A percentile compares a stretch with the other conserved stretches of the same genome.
Evolutionary conservation across 2,329 filamentous ascomycete species (phyloP).

Genomic region (Chrysosporium queenslandicum): DNA sequence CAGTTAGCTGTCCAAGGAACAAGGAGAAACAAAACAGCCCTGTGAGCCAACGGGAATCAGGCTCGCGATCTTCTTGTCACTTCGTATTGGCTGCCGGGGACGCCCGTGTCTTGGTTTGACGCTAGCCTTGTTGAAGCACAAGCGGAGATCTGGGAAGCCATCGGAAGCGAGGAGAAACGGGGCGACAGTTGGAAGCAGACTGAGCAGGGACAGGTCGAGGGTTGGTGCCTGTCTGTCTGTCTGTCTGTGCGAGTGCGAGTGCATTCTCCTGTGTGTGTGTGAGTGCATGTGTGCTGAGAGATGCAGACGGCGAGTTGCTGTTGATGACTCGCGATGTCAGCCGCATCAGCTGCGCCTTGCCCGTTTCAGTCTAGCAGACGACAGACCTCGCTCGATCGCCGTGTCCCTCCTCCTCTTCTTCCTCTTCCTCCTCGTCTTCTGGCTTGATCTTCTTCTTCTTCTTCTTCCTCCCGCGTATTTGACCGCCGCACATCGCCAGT

Average conservation of each 20-base stretch:
- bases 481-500: not conserved
- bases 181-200: no score
- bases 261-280: not conserved
- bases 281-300: not conserved
- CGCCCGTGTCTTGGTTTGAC: no score
- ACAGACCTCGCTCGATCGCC: not conserved
- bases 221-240: no score
- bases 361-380: constrained; percentile 2
- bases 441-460: no score
- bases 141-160: not conserved
- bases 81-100: no score
- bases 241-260: not conserved
- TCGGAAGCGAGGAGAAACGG: not conserved
- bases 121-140: no score
- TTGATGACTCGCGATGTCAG: no score
- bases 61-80: no score
- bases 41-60: no score
- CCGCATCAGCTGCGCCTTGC: constrained; percentile 4
- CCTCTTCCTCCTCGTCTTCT: not conserved
- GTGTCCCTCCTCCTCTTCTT: not conserved
- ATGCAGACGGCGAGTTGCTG: no score
- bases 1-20: not conserved
- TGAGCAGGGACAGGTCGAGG: no score
- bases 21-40: not conserved
- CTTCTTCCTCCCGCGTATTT: not conserved